Evolutionary conservation across 805 yeast species (phyloP).

Genomic region (Wickerhamiella sorbophila): DNA sequence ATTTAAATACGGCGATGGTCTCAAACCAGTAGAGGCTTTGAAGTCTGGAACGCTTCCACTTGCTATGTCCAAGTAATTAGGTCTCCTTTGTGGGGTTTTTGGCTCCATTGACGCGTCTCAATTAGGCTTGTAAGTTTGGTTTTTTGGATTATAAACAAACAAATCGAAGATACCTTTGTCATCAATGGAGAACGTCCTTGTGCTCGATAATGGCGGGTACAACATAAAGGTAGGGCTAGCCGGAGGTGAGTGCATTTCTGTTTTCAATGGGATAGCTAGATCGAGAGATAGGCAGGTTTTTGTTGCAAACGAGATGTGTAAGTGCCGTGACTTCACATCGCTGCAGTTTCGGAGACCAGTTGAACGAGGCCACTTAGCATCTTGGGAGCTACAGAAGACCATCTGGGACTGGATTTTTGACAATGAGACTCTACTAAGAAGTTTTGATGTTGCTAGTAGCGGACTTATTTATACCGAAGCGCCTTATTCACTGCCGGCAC

Average conservation of each 20-base stretch:
- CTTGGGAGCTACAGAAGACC: constrained; percentile 82
- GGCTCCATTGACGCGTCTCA: too few relatives aligned
- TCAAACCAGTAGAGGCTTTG: too few relatives aligned
- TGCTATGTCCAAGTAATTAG: too few relatives aligned
- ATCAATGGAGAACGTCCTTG: constrained; percentile 24
- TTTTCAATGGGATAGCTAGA: constrained; percentile 57
- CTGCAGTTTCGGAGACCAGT: constrained; percentile 65
- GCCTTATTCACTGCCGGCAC: constrained; percentile 66
- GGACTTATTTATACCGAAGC: constrained; percentile 65
- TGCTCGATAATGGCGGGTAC: constrained; percentile 85
- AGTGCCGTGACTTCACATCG: constrained; percentile 60
- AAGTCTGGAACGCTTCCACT: too few relatives aligned
- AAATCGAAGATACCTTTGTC: too few relatives aligned
- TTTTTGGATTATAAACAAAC: too few relatives aligned
- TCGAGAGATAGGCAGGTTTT: constrained; percentile 62
- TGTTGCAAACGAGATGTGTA: constrained; percentile 53
- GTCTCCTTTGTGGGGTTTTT: too few relatives aligned
- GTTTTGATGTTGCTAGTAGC: constrained; percentile 31
- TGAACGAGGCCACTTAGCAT: constrained; percentile 74
- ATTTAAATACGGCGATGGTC: background rate
- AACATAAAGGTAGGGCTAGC: constrained; percentile 54
- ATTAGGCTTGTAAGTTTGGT: too few relatives aligned
- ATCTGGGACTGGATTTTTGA: constrained; percentile 77
- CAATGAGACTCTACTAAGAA: constrained; percentile 24
- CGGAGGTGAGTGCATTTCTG: constrained; percentile 30